A percentile compares a stretch with the other conserved stretches of the same genome.
phyloP scores from a whole-genome alignment of 139 green algal genomes.

The Tetraselmis striata region DNA sequence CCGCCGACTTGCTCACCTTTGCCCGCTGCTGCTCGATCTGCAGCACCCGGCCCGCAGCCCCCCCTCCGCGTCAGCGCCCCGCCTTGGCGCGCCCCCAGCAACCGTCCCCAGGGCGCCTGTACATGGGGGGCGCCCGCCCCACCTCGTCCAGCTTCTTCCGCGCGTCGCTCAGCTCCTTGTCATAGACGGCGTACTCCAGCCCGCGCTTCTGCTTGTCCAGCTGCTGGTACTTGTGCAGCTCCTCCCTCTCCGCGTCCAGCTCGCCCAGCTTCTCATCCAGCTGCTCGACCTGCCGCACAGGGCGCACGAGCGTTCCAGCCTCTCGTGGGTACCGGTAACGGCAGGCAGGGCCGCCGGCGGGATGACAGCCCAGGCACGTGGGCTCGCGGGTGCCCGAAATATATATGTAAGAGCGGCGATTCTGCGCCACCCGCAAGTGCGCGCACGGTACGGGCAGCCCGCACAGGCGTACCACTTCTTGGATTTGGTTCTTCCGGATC shows the following conservation, averaged over 20 bases:
- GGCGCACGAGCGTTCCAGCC: too few species aligned
- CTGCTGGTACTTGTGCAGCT: slow-evolving; percentile 79
- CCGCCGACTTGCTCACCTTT: background rate
- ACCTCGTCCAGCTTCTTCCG: slow-evolving; percentile 60
- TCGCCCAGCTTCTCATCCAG: slow-evolving; percentile 66
- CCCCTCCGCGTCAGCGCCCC: slow-evolving; percentile 62
- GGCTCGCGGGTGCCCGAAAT: too few species aligned
- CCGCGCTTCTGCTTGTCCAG: slow-evolving; percentile 69
- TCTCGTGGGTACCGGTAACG: too few species aligned
- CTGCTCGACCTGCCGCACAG: slow-evolving; percentile 40
- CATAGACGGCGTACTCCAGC: slow-evolving; percentile 89
- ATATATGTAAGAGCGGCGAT: too few species aligned
- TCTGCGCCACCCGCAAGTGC: too few species aligned
- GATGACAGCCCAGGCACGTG: too few species aligned
- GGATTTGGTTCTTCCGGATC: slow-evolving; percentile 55
- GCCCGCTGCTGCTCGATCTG: background rate
- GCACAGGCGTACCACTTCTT: slow-evolving; percentile 72
- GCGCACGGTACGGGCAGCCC: too few species aligned
- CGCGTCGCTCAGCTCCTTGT: slow-evolving; percentile 69
- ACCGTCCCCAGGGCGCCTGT: too few species aligned
- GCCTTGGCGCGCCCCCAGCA: too few species aligned
- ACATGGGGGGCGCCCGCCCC: slow-evolving; percentile 5
- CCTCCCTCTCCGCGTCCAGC: slow-evolving; percentile 71
- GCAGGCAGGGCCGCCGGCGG: too few species aligned
- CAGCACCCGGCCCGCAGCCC: slow-evolving; percentile 7